Conservation (phyloP, 2,329 filamentous ascomycete species). For the Zelopaecilomyces penicillatus region DNA sequence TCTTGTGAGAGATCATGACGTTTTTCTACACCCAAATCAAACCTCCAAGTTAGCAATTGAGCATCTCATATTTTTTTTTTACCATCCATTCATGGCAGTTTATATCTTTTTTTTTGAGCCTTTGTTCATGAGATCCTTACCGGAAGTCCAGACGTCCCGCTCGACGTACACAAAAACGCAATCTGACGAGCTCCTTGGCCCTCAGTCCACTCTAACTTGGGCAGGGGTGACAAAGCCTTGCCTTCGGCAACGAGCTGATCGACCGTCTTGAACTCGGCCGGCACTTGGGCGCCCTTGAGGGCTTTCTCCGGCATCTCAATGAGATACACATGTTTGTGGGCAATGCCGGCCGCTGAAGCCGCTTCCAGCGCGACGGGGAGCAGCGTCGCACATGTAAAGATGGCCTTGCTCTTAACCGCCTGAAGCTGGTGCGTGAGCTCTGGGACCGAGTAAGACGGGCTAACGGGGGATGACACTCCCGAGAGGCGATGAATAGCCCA, state of each 20-base stretch:
- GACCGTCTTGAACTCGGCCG: constrained; percentile 57
- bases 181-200: constrained; percentile 55
- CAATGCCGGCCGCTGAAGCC: constrained; percentile 51
- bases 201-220: constrained; percentile 45
- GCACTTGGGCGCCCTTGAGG: constrained; percentile 53
- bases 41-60: too few species aligned
- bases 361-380: constrained; percentile 55
- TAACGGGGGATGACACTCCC: constrained; percentile 60
- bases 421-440: constrained; percentile 62
- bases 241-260: constrained; percentile 55
- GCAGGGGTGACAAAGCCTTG: constrained; percentile 27
- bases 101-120: too few species aligned
- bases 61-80: too few species aligned
- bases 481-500: constrained; percentile 58
- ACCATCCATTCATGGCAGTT: too few species aligned
- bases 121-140: constrained; percentile 27
- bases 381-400: constrained; percentile 62
- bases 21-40: constrained; percentile 47
- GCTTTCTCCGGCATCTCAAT: constrained; percentile 50
- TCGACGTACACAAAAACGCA: constrained; percentile 66
- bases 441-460: constrained; percentile 57
- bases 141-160: constrained; percentile 64
- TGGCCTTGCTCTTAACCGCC: constrained; percentile 53
- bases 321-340: constrained; percentile 54
- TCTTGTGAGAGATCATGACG: constrained; percentile 68